Percentiles rank a stretch among this genome's conserved stretches.
Evolutionary conservation across 345 rosid genomes (phyloP).

Genomic region (Conringia planisiliqua): DNA sequence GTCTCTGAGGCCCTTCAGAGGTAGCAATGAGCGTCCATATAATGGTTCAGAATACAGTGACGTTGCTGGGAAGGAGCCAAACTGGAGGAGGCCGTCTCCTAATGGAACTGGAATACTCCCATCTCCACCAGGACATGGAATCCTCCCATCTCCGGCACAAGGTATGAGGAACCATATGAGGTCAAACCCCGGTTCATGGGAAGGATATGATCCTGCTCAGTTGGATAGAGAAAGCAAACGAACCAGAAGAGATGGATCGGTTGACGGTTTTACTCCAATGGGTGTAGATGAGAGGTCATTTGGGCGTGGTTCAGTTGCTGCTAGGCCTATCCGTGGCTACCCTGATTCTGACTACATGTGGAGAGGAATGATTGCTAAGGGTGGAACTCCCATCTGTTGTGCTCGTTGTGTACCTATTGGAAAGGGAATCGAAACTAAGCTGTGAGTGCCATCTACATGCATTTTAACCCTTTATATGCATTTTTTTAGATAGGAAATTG

Average conservation of each 20-base stretch:
- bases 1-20: constrained; percentile 45
- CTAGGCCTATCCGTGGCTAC: constrained; percentile 31
- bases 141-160: constrained; percentile 56
- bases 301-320: constrained; percentile 38
- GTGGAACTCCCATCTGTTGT: constrained; percentile 60
- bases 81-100: constrained; percentile 75
- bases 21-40: constrained; percentile 48
- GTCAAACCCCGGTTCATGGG: constrained; percentile 66
- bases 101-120: constrained; percentile 52
- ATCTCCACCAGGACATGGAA: constrained; percentile 60
- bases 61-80: constrained; percentile 39
- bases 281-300: constrained; percentile 44
- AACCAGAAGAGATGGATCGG: constrained; percentile 57
- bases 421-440: constrained; percentile 44
- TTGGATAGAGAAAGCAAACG: constrained; percentile 70
- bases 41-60: constrained; percentile 61
- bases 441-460: constrained; percentile 41
- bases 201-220: constrained; percentile 60
- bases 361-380: constrained; percentile 64
- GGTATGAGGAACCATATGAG: constrained; percentile 49
- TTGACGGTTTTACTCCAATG: constrained; percentile 41
- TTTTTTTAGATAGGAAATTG: neutral
- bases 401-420: constrained; percentile 61
- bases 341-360: constrained; percentile 60
- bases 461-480: neutral